Evolutionary conservation across 2,329 filamentous ascomycete genomes (phyloP).

Genomic region (Apiospora marii): DNA sequence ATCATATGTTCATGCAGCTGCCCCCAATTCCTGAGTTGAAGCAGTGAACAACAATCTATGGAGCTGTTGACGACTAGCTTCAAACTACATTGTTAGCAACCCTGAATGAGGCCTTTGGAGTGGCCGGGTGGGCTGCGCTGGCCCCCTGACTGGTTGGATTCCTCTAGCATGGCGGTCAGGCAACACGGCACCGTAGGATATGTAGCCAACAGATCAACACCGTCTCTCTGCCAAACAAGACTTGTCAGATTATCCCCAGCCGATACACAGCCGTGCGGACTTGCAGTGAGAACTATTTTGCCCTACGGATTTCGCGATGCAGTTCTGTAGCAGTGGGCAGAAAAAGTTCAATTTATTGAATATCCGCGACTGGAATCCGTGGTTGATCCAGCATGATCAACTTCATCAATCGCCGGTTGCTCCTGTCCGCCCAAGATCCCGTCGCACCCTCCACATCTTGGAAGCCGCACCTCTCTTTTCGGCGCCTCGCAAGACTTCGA

Average conservation of each 20-base stretch:
- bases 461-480: constrained; percentile 65
- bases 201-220: neutral
- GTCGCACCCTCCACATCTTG: constrained; percentile 69
- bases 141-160: neutral
- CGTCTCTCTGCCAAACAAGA: neutral
- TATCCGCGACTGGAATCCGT: too few relatives aligned
- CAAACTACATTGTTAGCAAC: neutral
- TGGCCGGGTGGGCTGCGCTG: neutral
- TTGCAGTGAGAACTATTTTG: neutral
- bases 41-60: neutral
- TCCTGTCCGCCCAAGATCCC: constrained; percentile 61
- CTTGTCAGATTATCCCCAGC: neutral
- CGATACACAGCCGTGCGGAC: too few relatives aligned
- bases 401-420: constrained; percentile 29
- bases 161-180: neutral
- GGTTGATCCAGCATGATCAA: neutral
- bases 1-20: neutral
- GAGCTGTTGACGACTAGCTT: neutral
- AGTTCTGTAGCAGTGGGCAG: too few relatives aligned
- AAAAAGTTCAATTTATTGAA: too few relatives aligned
- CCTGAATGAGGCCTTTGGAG: neutral
- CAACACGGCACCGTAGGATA: neutral
- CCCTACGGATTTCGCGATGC: neutral
- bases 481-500: constrained; percentile 63
- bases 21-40: neutral